Conservation (phyloP, 1,284 basidiomycete genomes). For the Microbotryum saponariae region DNA sequence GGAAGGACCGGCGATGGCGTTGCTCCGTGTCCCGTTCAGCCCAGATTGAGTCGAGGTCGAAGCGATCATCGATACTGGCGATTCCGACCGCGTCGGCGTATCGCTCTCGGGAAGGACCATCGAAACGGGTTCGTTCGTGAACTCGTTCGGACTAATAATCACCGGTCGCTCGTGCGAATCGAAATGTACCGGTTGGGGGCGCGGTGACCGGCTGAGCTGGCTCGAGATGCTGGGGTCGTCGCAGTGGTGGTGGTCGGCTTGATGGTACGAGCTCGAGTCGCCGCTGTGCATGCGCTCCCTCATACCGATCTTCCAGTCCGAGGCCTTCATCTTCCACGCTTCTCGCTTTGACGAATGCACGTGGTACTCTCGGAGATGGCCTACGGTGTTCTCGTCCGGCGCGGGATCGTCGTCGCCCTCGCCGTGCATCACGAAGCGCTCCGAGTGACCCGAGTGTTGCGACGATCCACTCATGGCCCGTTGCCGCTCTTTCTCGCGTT, state of each 20-base stretch:
- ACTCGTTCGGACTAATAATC: not conserved
- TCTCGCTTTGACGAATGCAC: conserved; percentile 2
- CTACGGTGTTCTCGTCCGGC: not conserved
- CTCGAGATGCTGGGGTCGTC: conserved; percentile 6
- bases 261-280: not conserved
- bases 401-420: not conserved
- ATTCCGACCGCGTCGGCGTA: conserved; percentile 4
- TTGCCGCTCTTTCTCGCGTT: not conserved
- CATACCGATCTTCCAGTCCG: not conserved
- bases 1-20: not conserved
- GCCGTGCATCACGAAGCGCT: not conserved
- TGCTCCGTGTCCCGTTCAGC: not conserved
- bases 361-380: conserved; percentile 14
- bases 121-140: not conserved
- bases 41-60: no score
- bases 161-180: not conserved
- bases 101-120: no score
- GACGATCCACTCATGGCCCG: not conserved
- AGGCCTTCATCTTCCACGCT: conserved; percentile 3
- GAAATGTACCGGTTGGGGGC: not conserved
- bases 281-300: conserved; percentile 3
- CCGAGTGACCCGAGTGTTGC: no score
- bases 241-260: conserved; percentile 1
- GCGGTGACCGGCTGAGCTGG: not conserved
- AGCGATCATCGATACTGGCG: conserved; percentile 3